These are phyloP conservation scores for Cordyceps farinosa DNA, from an alignment of 2,329 filamentous ascomycete genomes.

Conservation along the genomic window DNA sequence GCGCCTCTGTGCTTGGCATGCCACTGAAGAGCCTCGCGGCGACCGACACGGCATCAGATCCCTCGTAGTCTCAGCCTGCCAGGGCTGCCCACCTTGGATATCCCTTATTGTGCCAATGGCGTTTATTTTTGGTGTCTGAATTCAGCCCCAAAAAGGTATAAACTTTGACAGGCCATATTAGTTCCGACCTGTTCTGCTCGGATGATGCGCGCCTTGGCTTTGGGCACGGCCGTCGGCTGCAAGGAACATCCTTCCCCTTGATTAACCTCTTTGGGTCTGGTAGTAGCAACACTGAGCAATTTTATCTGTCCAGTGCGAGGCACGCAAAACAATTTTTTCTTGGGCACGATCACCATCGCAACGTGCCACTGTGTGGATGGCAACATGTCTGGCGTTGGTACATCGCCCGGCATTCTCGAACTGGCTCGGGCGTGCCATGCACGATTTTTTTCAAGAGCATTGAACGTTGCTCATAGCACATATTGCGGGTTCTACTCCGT, in stretches of 20 bases:
- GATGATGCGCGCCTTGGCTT: conserved; percentile 2
- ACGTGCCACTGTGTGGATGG: background rate
- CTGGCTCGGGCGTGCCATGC: background rate
- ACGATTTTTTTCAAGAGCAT: too few species aligned
- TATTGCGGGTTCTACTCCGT: too few species aligned
- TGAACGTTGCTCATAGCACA: background rate
- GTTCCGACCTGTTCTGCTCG: conserved; percentile 7
- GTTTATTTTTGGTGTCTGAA: background rate
- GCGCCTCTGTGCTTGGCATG: background rate
- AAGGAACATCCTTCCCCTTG: background rate
- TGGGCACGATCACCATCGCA: background rate
- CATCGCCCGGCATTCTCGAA: background rate
- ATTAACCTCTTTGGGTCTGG: conserved; percentile 3
- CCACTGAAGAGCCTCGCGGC: background rate
- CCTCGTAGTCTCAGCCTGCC: background rate
- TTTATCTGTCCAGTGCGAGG: background rate
- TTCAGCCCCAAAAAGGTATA: background rate
- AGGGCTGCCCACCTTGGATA: background rate
- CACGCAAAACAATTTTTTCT: background rate
- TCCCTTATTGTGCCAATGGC: background rate
- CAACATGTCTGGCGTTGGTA: background rate
- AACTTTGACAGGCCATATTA: background rate
- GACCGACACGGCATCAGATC: background rate
- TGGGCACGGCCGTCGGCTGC: conserved; percentile 5
- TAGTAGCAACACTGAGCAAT: background rate